Percentiles rank a stretch among this genome's conserved stretches.
Evolutionary conservation across 2,329 filamentous ascomycete species (phyloP).

Genomic region (Hypoxylon sp.): DNA sequence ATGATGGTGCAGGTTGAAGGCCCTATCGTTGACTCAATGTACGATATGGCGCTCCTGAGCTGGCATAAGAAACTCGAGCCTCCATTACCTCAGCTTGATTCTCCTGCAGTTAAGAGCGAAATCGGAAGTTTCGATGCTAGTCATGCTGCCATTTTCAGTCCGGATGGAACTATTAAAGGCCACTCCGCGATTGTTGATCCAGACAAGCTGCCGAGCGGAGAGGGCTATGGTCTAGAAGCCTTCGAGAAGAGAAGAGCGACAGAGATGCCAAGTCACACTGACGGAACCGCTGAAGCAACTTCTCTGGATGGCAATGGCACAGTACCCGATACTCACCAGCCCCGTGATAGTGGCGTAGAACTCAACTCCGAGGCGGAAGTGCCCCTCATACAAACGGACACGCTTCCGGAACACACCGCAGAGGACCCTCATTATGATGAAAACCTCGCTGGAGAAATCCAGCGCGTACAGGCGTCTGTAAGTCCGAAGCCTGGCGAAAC

Average conservation of each 20-base stretch:
- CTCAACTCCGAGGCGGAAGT: background rate
- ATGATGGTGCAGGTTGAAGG: slow-evolving; percentile 85
- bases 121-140: slow-evolving; percentile 46
- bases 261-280: background rate
- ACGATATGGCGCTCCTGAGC: slow-evolving; percentile 79
- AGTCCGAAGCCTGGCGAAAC: slow-evolving; percentile 65
- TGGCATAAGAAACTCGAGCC: slow-evolving; percentile 76
- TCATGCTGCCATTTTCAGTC: slow-evolving; percentile 48
- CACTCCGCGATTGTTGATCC: slow-evolving; percentile 51
- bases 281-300: background rate
- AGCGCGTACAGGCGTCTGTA: slow-evolving; percentile 70
- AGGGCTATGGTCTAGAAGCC: slow-evolving; percentile 22
- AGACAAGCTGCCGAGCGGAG: slow-evolving; percentile 41
- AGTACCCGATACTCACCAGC: background rate
- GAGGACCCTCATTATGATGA: slow-evolving; percentile 74
- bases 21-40: slow-evolving; percentile 80
- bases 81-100: slow-evolving; percentile 67
- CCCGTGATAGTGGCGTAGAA: background rate
- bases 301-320: background rate
- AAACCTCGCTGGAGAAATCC: slow-evolving; percentile 71
- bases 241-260: slow-evolving; percentile 3
- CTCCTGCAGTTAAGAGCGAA: slow-evolving; percentile 59
- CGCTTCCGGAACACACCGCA: slow-evolving; percentile 68
- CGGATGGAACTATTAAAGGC: slow-evolving; percentile 51
- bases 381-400: background rate